Evolutionary conservation across 2,329 filamentous ascomycete genomes (phyloP), one percentile per base, ranked within the genome.

Genomic region (Penicillium sp.): DNA sequence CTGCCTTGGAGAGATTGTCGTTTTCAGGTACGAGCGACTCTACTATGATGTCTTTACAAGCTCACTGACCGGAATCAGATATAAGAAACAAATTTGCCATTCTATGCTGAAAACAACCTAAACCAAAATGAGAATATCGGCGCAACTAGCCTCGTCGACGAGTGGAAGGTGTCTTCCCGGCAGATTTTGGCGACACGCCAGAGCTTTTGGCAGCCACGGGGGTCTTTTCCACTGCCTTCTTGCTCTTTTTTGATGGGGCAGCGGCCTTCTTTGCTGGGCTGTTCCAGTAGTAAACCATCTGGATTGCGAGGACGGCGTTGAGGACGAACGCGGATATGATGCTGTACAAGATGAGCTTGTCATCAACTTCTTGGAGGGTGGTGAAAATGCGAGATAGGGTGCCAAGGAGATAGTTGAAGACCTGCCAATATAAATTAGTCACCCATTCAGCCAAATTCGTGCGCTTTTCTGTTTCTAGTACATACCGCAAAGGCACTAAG

Each of bases 241-340:
- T 59, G 18, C 60, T 60, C 58, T 68, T 80, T 55, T 69, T 69
- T 46, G 74, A 70, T 61, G 69, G 73, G 26, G 70, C 64, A 12
- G 52, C 26, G 5, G 45, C 18, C 42, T 52, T 50, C 26, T 52
- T 47, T 28, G 56, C 38, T 3, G 79, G 72, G 51, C 72, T 77
- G 68, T 97, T 96, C 94, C 94, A 99, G 80, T 97, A 97, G 77
- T 92, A 96, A 26, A 96, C 70, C 88, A 99, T 94, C 79, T 99
- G 94, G 40, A 82, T 76, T 14, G 92, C 92, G 57, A 99, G 81
- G 56, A 99, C 82, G 57, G 86, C 80, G 74, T 99, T 99, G 65
- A 99, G 83, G n/a, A 80, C 77, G 71, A 97, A 97, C 26, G 91
- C 94, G 7, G 91, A 90, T 55, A 97, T 77, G 80, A 96, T 97